Percentiles rank a stretch among this genome's conserved stretches.
Evolutionary conservation across 768 basidiomycete genomes (phyloP).

Genomic region (Naganishia kalamii): DNA sequence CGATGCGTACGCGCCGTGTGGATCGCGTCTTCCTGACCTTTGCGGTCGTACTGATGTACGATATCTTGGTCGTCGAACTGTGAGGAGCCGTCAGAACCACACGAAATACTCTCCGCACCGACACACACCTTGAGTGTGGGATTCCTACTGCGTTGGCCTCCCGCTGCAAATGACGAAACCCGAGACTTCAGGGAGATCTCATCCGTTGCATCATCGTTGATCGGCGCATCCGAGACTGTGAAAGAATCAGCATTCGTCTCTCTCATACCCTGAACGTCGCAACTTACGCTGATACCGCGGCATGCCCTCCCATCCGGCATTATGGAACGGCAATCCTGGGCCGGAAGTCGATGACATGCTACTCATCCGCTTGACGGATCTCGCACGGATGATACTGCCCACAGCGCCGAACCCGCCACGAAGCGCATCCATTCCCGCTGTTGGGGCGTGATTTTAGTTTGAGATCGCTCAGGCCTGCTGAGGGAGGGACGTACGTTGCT

Average conservation of each 20-base stretch:
- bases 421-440: constrained; percentile 76
- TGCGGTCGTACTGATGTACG: constrained; percentile 42
- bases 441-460: background rate
- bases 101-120: background rate
- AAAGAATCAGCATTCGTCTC: background rate
- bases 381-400: constrained; percentile 69
- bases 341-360: constrained; percentile 19
- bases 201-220: constrained; percentile 53
- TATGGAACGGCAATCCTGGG: background rate
- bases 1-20: constrained; percentile 29
- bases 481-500: constrained; percentile 56
- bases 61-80: constrained; percentile 46
- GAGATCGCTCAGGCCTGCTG: background rate
- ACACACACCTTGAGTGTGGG: constrained; percentile 32
- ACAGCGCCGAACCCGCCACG: constrained; percentile 85
- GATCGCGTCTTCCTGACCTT: constrained; percentile 30
- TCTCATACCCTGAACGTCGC: background rate
- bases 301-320: constrained; percentile 48
- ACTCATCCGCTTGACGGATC: constrained; percentile 36
- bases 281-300: constrained; percentile 62
- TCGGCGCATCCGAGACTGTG: constrained; percentile 72
- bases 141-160: constrained; percentile 25
- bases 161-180: background rate
- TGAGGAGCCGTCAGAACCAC: background rate
- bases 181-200: constrained; percentile 39